A percentile compares a stretch with the other conserved stretches of the same genome.
Conservation (phyloP, 176 grass and related monocot species). For the Oryza coarctata region DNA sequence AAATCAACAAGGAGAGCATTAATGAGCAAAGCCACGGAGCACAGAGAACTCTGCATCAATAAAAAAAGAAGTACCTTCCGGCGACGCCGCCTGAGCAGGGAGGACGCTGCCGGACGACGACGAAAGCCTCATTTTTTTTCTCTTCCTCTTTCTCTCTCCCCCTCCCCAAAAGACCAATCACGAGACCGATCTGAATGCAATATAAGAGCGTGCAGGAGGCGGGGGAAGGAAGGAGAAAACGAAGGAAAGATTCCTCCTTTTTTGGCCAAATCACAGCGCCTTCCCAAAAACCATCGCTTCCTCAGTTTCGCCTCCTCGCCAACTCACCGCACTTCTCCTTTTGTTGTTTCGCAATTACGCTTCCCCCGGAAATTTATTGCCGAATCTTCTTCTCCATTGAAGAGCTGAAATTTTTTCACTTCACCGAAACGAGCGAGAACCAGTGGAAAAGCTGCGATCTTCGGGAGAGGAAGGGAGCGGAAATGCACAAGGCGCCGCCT, state of each 20-base stretch:
- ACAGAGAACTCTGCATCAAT: not conserved
- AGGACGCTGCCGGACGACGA: constrained; percentile 48
- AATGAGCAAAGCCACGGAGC: not conserved
- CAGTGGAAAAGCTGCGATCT: constrained; percentile 15
- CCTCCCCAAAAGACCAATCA: not conserved
- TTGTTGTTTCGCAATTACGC: constrained; percentile 10
- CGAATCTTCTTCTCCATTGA: not conserved
- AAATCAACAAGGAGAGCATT: constrained; percentile 30
- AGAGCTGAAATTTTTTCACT: not conserved
- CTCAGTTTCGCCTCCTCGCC: constrained; percentile 37
- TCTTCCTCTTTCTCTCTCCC: not conserved
- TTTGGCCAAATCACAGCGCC: constrained; percentile 53
- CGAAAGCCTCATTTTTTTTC: constrained; percentile 42
- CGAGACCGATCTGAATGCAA: constrained; percentile 35
- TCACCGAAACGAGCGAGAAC: not conserved
- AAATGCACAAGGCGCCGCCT: constrained; percentile 32
- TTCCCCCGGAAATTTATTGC: not conserved
- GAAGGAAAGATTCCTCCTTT: constrained; percentile 66
- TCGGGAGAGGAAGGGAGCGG: not conserved
- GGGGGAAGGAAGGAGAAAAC: constrained; percentile 15
- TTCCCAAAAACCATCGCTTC: constrained; percentile 59
- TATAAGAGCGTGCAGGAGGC: constrained; percentile 37
- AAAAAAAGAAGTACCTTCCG: constrained; percentile 44
- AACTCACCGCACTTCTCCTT: constrained; percentile 20
- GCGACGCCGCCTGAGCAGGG: constrained; percentile 37